Evolutionary conservation across 1,284 basidiomycete species (phyloP), one percentile per base, ranked within the genome.

Genomic region (Mycosarcoma mackinlayi): DNA sequence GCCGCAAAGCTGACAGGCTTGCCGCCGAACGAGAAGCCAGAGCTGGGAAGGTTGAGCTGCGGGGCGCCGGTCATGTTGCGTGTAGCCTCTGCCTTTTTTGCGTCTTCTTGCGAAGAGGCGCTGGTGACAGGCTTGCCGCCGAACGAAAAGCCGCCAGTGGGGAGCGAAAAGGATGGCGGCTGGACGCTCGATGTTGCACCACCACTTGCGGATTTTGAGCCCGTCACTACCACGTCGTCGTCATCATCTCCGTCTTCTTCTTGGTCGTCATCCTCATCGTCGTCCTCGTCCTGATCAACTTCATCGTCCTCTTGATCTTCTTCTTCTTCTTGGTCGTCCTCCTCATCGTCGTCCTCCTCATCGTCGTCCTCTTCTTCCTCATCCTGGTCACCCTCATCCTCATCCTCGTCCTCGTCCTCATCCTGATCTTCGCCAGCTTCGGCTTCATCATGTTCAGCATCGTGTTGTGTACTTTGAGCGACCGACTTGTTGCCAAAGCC

Each of bases 111-210:
- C 2, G 52, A 35, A 1, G 48, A 37, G 27, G 30, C 21, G 9
- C 27, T 37, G 27, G 11, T 37, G 19, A 72, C 25, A 10, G 59
- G 51, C 38, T 66, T 72, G 28, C 68, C 68, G n/a, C 59, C 56
- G 28, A 72, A 72, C 1, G 68, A 63, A 31, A 72, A 72, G 35
- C 68, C 68, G 24, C 59, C 59, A 13, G 51, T 37, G 3, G 68
- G 68, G 2, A 72, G 55, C 10, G 54, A 49, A 48, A 72, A 72
- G 4, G 53, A 55, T 2, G 67, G 61, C 16, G 67, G 48, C 25
- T 64, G 52, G 40, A 35, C 49, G 10, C 37, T 14, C 3, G 51
- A 24, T 23, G 30, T 40, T 4, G 54, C 27, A n/a, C 39, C 19
- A 9, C 47, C 19, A 9, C 47, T 34, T 14, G 56, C 52, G 31